Base-by-base conservation (phyloP, 352 stramenopile genomes). In the Globisporangium uncinulatum region DNA sequence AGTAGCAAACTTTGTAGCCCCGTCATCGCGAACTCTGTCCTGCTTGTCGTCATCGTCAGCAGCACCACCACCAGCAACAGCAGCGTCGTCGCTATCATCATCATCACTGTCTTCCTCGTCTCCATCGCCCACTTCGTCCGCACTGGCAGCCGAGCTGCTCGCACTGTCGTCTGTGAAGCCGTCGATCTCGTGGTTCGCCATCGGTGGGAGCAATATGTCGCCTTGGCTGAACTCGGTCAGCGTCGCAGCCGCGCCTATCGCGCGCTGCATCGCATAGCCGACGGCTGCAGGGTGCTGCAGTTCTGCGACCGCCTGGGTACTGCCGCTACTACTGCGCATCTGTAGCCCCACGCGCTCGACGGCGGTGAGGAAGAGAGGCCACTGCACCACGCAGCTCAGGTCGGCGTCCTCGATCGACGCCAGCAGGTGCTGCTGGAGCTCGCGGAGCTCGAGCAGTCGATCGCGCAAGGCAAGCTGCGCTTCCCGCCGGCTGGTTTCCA, bases 111-210 rank as follows among this genome's bases (percentile, higher is more conserved):
- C 65, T 9, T 64, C 71, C 14, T 70, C 64, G 2, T 64, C 59
- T 7, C 42, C 50, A 13, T 44, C 62, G 6, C 69, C 65, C 9
- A 48, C 69, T 13, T 78, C 72, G 1, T 89, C 73, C 0, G 61
- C 74, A 50, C 78, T 89, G 3, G 71, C 78, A 9, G 73, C 83
- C 6, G 83, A 93, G 21, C 66, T 77, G 50, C 71, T 88, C 3
- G 79, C 81, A 43, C 81, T 89, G 47, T 93, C 79, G 42, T 93
- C 83, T 1, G 83, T 93, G 62, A 90, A 77, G 8, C 79, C 83
- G 53, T 92, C 80, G 36, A 88, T 83, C 56, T 89, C 81, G 50
- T 91, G 67, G 48, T 78, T 74, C 13, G 64, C 71, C 11, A 67
- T 67, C 32, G 79, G 75, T 3, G 75, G 73, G 9, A 88, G 48